A percentile compares a stretch with the other conserved stretches of the same genome.
Conservation (phyloP, 768 basidiomycete species). For the Boletus tylopilopsis region DNA sequence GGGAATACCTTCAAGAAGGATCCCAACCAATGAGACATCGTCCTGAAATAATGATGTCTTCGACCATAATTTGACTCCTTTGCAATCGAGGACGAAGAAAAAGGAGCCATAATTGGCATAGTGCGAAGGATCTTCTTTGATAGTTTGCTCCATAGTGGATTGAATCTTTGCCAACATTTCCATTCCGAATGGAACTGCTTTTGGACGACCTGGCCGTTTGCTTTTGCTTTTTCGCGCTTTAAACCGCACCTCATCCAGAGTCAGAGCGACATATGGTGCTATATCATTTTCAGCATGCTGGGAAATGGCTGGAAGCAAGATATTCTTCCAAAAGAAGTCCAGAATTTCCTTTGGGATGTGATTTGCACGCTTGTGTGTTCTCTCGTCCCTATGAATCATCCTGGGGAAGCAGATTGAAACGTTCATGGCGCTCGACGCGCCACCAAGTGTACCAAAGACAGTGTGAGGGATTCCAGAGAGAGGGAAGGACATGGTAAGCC, state of each 20-base stretch:
- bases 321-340: slow-evolving; percentile 5
- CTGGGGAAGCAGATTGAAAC: slow-evolving; percentile 11
- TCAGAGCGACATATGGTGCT: slow-evolving; percentile 6
- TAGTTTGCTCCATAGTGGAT: slow-evolving; percentile 4
- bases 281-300: background rate
- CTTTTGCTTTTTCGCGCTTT: background rate
- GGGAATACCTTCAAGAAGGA: no score
- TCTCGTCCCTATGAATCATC: slow-evolving; percentile 10
- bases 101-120: slow-evolving; percentile 10
- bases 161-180: background rate
- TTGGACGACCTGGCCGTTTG: background rate
- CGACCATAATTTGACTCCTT: background rate
- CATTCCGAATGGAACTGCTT: slow-evolving; percentile 7
- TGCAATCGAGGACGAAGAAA: slow-evolving; percentile 11
- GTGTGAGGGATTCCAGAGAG: background rate
- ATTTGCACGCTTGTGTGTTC: background rate
- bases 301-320: slow-evolving; percentile 7
- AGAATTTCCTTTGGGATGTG: slow-evolving; percentile 6
- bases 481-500: slow-evolving; percentile 3
- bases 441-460: background rate
- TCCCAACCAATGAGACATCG: no score
- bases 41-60: background rate
- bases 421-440: background rate
- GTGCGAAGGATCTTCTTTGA: background rate
- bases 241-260: slow-evolving; percentile 1